phyloP scores from a whole-genome alignment of 306 rosid species.

The Quercus ilex region DNA sequence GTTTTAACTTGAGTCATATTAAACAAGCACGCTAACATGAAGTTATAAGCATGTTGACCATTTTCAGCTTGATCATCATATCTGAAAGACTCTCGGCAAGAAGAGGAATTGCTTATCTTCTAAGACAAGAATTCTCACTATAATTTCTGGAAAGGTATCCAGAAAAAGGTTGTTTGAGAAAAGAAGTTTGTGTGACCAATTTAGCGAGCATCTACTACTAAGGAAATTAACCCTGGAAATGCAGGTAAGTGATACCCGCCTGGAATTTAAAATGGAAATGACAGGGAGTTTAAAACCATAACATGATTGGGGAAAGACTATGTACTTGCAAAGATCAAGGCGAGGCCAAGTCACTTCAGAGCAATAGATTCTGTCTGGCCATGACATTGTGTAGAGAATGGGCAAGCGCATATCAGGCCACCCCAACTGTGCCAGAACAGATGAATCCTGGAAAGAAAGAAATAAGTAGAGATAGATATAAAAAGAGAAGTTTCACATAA shows the following conservation, averaged over 20 bases:
- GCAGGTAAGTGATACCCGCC: background rate
- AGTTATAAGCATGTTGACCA: background rate
- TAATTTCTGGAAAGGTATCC: background rate
- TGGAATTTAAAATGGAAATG: background rate
- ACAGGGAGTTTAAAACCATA: constrained; percentile 8
- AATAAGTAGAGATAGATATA: background rate
- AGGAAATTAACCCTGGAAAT: background rate
- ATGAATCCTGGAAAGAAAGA: constrained; percentile 71
- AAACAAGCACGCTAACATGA: background rate
- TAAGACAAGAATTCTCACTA: background rate
- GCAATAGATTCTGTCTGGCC: constrained; percentile 94
- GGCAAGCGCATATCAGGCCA: constrained; percentile 99
- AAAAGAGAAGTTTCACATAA: background rate
- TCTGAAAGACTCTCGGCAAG: background rate
- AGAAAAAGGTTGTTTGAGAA: background rate
- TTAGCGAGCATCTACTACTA: too few relatives aligned
- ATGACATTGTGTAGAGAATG: constrained; percentile 91
- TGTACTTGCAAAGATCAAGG: constrained; percentile 96
- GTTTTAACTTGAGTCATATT: constrained; percentile 13
- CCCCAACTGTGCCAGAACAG: constrained; percentile 94
- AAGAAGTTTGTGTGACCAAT: background rate
- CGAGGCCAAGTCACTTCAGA: constrained; percentile 99
- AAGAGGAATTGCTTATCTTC: background rate
- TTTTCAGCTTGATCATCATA: background rate
- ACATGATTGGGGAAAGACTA: constrained; percentile 21